Evolutionary conservation across 495 filamentous ascomycete genomes (phyloP).

Genomic region (Aspergillus coremiiformis): DNA sequence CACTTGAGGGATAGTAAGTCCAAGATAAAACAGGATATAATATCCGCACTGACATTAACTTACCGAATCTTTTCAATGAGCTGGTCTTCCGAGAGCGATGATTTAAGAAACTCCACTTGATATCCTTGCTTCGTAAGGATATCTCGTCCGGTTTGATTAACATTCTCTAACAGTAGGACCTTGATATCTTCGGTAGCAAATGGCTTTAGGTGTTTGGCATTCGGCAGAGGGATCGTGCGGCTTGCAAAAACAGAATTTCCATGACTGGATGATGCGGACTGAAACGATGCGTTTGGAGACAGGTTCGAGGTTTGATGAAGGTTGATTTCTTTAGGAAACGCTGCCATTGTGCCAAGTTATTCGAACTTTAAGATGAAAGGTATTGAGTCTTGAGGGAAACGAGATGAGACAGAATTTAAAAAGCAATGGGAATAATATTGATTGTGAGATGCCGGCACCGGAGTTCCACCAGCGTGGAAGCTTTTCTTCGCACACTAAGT

Average conservation of each 20-base stretch:
- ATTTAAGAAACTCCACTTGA: constrained; percentile 88
- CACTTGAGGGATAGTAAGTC: constrained; percentile 39
- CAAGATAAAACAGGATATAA: not conserved
- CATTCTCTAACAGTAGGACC: constrained; percentile 91
- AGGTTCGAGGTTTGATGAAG: constrained; percentile 22
- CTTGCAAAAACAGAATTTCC: constrained; percentile 24
- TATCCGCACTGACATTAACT: constrained; percentile 20
- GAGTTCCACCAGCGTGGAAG: not conserved
- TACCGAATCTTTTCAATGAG: constrained; percentile 95
- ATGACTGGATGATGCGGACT: constrained; percentile 51
- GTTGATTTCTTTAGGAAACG: constrained; percentile 25
- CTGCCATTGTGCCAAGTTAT: constrained; percentile 7
- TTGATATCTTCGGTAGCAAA: constrained; percentile 94
- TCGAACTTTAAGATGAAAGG: not conserved
- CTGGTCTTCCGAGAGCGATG: constrained; percentile 82
- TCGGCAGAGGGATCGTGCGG: constrained; percentile 28
- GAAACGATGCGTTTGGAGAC: constrained; percentile 59
- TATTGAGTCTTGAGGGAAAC: not conserved
- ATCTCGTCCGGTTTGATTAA: constrained; percentile 82
- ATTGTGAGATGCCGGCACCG: constrained; percentile 4
- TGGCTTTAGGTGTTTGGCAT: constrained; percentile 80
- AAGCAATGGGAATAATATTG: not conserved
- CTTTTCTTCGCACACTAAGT: not conserved
- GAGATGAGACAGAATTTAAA: not conserved
- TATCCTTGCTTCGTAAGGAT: constrained; percentile 83